These are phyloP conservation scores for Trichoderma reesei DNA, from an alignment of 495 filamentous ascomycete genomes.

Conservation along the genomic window DNA sequence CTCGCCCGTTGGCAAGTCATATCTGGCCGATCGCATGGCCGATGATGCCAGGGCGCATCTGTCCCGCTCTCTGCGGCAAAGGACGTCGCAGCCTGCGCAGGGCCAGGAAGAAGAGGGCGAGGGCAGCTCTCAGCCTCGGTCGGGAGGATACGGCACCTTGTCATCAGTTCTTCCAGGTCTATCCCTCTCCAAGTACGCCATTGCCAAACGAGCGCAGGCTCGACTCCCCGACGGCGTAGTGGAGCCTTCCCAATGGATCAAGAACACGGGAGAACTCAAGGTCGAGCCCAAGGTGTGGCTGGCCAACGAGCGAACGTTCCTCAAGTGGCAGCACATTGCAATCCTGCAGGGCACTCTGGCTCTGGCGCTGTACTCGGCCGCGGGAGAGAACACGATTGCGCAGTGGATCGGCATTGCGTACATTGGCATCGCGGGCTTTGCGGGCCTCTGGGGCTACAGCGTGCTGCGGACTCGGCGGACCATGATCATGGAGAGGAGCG, in stretches of 20 bases:
- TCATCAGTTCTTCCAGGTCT: constrained; percentile 62
- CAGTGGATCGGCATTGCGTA: constrained; percentile 70
- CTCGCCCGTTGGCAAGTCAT: constrained; percentile 50
- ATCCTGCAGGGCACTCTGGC: constrained; percentile 75
- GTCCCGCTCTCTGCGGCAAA: constrained; percentile 14
- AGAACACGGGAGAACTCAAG: constrained; percentile 79
- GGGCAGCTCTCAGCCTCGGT: constrained; percentile 16
- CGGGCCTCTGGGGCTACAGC: constrained; percentile 77
- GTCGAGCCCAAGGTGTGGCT: constrained; percentile 98
- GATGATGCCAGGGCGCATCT: constrained; percentile 21
- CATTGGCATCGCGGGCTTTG: constrained; percentile 69
- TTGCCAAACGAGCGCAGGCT: constrained; percentile 31
- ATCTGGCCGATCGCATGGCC: constrained; percentile 38
- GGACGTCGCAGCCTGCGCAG: constrained; percentile 14
- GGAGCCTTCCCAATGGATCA: constrained; percentile 76
- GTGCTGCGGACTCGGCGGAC: constrained; percentile 64
- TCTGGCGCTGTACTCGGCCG: constrained; percentile 78
- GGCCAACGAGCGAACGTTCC: constrained; percentile 92
- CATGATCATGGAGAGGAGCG: constrained; percentile 76
- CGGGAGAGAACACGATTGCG: constrained; percentile 64
- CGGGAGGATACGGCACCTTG: constrained; percentile 38
- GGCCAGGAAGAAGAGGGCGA: constrained; percentile 20
- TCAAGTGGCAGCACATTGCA: constrained; percentile 94
- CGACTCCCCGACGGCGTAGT: constrained; percentile 73
- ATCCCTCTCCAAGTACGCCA: constrained; percentile 60